Evolutionary conservation across 352 stramenopile genomes (phyloP).

Genomic region (Ophiocytium majus): DNA sequence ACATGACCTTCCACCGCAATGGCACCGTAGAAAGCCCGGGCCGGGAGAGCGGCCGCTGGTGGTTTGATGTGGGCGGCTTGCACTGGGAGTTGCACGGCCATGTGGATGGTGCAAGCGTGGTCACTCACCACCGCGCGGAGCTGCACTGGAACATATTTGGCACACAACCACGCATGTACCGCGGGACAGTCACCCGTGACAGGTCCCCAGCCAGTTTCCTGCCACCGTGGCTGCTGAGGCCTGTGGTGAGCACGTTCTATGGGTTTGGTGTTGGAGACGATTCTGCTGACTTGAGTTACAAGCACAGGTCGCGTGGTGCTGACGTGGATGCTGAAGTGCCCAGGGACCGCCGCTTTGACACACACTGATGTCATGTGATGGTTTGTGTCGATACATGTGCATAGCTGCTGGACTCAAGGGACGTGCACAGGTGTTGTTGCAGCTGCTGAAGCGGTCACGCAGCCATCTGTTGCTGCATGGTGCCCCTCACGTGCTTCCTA

Average conservation of each 20-base stretch:
- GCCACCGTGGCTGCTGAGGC: slow-evolving; percentile 48
- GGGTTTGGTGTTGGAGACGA: slow-evolving; percentile 46
- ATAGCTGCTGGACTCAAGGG: too few species aligned
- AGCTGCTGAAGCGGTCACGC: too few species aligned
- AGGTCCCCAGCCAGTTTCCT: slow-evolving; percentile 26
- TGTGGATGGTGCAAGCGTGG: slow-evolving; percentile 24
- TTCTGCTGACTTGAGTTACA: slow-evolving; percentile 39
- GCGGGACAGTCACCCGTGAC: slow-evolving; percentile 50
- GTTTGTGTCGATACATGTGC: too few species aligned
- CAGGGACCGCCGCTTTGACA: slow-evolving; percentile 2
- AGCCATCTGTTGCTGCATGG: too few species aligned
- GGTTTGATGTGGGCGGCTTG: slow-evolving; percentile 52
- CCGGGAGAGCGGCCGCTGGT: slow-evolving; percentile 39
- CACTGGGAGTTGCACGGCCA: slow-evolving; percentile 31
- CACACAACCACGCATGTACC: slow-evolving; percentile 49
- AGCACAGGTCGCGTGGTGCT: slow-evolving; percentile 24
- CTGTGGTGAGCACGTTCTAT: slow-evolving; percentile 39
- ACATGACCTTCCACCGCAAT: slow-evolving; percentile 49
- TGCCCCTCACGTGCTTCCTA: too few species aligned
- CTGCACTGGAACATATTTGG: slow-evolving; percentile 55
- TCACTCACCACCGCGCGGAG: slow-evolving; percentile 48
- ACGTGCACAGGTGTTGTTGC: too few species aligned
- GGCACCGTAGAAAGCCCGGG: slow-evolving; percentile 31
- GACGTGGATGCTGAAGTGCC: neutral
- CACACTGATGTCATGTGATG: neutral